These are phyloP conservation scores for Colletotrichum siamense DNA, from an alignment of 2,329 filamentous ascomycete genomes.

Conservation along the genomic window DNA sequence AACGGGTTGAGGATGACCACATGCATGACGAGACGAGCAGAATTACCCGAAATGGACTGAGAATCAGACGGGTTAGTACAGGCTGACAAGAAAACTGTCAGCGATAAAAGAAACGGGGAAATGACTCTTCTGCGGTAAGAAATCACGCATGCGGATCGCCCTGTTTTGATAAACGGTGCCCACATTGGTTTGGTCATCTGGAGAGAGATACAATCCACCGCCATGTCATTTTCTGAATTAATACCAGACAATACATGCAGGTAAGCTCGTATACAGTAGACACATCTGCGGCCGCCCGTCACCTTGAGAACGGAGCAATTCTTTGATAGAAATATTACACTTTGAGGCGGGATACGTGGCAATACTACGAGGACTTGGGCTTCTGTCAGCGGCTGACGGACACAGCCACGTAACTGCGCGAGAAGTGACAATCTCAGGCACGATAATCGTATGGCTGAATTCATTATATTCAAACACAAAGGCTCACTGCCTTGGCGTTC, in stretches of 20 bases:
- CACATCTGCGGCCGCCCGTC: neutral
- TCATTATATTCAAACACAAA: neutral
- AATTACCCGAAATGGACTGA: neutral
- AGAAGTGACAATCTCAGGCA: neutral
- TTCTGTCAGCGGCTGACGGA: neutral
- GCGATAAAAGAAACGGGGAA: neutral
- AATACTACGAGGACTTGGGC: neutral
- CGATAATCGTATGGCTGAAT: neutral
- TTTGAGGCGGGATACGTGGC: neutral
- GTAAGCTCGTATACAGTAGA: neutral
- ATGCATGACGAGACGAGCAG: neutral
- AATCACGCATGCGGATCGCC: neutral
- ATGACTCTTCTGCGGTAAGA: neutral
- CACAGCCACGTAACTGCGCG: neutral
- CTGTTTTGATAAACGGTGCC: neutral
- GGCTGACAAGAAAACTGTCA: neutral
- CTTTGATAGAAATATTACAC: neutral
- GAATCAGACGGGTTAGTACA: neutral
- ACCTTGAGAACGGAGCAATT: neutral
- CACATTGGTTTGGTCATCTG: neutral
- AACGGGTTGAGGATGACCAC: neutral
- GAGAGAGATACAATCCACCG: neutral
- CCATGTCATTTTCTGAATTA: neutral
- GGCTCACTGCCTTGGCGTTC: neutral
- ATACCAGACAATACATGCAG: neutral